Base-by-base conservation (phyloP, 495 filamentous ascomycete genomes). In the Hyaloscypha hepaticicola region DNA sequence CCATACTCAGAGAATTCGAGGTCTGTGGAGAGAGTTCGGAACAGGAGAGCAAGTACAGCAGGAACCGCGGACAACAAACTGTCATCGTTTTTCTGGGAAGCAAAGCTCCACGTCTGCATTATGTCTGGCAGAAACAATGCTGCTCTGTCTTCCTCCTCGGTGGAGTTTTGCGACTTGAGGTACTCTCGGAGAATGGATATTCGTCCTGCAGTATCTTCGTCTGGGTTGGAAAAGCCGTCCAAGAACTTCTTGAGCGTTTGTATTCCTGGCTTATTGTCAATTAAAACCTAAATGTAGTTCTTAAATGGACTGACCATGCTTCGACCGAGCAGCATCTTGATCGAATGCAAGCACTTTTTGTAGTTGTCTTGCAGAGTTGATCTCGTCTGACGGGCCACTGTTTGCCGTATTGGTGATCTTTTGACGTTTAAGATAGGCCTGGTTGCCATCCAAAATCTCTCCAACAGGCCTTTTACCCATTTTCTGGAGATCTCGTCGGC, bases 91-190 rank as follows among this genome's bases (percentile, higher is more conserved):
- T 81, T 83, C 73, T 87, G 84, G 52, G 82, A 82, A 4, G 87
- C 91, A 72, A 87, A 89, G 61, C 82, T 83, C 93, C 93, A 97
- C 16, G 83, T 87, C 68, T 90, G 86, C 71, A 93, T 87, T 51
- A 97, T 72, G 61, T 93, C 88, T 1, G 85, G 77, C 25, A 96
- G 83, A 69, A 87, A 91, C 26, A 83, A 74, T 2, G 81, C 75
- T 21, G 81, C 82, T 21, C 83, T 80, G 38, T 84, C 83, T n/a
- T 80, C 80, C 28, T 75, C 72, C 29, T 78, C 76, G 62, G 75
- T 73, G 9, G 85, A 83, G 64, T 82, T 85, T 69, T 90, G 84
- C 59, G 83, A 82, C 51, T 90, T 83, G 57, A 94, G 84, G 73
- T 88, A 96, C 49, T 88, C 85, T 68, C 84, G 83, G 48, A 97